Conservation (phyloP, 805 yeast species). For the Pichia pseudocactophila region DNA sequence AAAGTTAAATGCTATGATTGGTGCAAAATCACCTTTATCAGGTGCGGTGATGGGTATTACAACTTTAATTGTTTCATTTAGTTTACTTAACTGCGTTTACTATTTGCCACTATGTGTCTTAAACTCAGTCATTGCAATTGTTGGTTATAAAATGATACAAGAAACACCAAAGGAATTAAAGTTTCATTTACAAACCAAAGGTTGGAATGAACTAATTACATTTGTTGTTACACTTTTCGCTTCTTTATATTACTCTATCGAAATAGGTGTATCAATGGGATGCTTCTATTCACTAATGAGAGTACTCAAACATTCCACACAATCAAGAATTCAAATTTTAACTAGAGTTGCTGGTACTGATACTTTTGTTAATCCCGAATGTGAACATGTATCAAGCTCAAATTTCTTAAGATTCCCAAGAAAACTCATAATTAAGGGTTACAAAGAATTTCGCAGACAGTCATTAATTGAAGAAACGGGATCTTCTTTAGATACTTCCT, state of each 20-base stretch:
- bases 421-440: constrained; percentile 20
- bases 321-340: constrained; percentile 76
- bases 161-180: constrained; percentile 74
- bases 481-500: no score
- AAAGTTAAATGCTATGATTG: constrained; percentile 77
- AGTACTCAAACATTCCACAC: constrained; percentile 71
- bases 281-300: constrained; percentile 69
- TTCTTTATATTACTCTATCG: constrained; percentile 69
- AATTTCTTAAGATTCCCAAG: constrained; percentile 11
- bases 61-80: constrained; percentile 57
- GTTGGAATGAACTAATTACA: constrained; percentile 68
- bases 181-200: constrained; percentile 66
- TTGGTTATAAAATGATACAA: constrained; percentile 68
- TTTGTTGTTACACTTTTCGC: constrained; percentile 54
- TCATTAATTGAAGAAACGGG: constrained; percentile 5
- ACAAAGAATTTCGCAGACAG: constrained; percentile 20
- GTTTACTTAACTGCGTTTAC: constrained; percentile 53
- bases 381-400: constrained; percentile 19
- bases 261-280: constrained; percentile 86
- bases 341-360: constrained; percentile 57
- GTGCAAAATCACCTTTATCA: constrained; percentile 80
- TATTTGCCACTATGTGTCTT: constrained; percentile 73
- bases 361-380: constrained; percentile 66
- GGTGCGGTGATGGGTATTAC: constrained; percentile 75
- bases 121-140: constrained; percentile 69